phyloP scores from a whole-genome alignment of 495 filamentous ascomycete genomes.

The Xylaria longipes region DNA sequence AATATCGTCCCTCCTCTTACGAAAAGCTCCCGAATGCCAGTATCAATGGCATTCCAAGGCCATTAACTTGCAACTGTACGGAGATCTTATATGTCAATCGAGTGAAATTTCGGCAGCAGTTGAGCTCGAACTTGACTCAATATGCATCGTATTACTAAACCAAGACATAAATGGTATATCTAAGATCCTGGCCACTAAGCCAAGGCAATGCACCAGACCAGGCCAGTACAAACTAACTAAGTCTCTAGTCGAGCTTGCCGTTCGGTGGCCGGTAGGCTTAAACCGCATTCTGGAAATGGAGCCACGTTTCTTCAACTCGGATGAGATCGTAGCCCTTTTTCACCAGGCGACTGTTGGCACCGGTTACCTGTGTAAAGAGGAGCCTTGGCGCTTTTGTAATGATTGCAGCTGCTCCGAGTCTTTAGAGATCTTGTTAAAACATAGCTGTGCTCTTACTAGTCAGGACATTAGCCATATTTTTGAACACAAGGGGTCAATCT shows the following conservation, averaged over 20 bases:
- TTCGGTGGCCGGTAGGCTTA: neutral
- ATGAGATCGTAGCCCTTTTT: neutral
- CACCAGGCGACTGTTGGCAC: neutral
- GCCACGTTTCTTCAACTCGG: neutral
- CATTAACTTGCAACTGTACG: neutral
- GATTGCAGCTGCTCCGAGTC: neutral
- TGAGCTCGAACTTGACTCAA: neutral
- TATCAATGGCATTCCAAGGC: neutral
- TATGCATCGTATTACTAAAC: neutral
- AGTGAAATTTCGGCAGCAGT: neutral
- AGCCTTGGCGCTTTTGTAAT: neutral
- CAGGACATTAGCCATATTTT: neutral
- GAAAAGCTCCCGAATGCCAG: neutral
- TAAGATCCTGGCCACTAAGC: neutral
- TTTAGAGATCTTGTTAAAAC: neutral
- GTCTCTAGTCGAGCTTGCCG: neutral
- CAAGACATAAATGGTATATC: constrained; percentile 3
- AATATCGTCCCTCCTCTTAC: neutral
- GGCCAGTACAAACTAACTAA: neutral
- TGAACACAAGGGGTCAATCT: too few species aligned
- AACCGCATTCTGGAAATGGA: neutral
- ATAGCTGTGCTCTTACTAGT: neutral
- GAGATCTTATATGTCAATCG: neutral
- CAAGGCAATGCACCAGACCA: neutral
- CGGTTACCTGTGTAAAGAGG: neutral